These are phyloP conservation scores for Paecilomyces dactylethromorphus DNA, from an alignment of 2,329 filamentous ascomycete genomes.

Conservation along the genomic window DNA sequence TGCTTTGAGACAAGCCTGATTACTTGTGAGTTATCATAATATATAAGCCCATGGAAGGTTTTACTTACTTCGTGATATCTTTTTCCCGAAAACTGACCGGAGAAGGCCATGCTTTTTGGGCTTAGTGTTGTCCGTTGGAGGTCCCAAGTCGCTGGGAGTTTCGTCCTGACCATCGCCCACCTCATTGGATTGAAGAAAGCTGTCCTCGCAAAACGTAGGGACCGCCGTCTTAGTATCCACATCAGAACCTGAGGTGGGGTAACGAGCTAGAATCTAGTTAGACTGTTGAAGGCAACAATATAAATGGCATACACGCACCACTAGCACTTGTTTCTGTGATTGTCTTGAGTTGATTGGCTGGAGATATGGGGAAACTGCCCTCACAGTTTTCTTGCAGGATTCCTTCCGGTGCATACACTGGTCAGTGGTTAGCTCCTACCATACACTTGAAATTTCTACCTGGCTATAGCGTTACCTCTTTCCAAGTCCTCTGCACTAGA, in stretches of 20 bases:
- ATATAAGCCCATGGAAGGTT: background rate
- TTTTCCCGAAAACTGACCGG: conserved; percentile 19
- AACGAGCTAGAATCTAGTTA: conserved; percentile 3
- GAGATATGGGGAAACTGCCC: background rate
- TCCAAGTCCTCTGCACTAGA: conserved; percentile 22
- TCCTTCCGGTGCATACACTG: conserved; percentile 21
- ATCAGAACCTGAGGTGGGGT: background rate
- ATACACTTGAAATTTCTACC: no score
- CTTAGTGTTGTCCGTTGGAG: background rate
- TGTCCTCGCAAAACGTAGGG: conserved; percentile 15
- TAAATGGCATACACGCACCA: conserved; percentile 6
- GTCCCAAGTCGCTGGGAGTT: conserved; percentile 5
- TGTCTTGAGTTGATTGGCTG: conserved; percentile 7
- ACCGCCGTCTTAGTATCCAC: conserved; percentile 8
- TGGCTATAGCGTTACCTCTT: conserved; percentile 12
- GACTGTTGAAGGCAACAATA: background rate
- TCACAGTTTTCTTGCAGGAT: conserved; percentile 12
- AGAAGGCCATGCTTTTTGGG: conserved; percentile 15
- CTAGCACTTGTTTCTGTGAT: conserved; percentile 2
- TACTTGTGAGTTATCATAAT: conserved; percentile 2
- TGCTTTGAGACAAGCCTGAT: conserved; percentile 17
- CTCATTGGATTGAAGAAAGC: conserved; percentile 7
- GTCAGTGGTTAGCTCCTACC: conserved; percentile 2
- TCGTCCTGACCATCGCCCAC: conserved; percentile 8
- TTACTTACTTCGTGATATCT: conserved; percentile 16